Base-by-base conservation (phyloP, 768 basidiomycete species). In the Kwoniella sp. region DNA sequence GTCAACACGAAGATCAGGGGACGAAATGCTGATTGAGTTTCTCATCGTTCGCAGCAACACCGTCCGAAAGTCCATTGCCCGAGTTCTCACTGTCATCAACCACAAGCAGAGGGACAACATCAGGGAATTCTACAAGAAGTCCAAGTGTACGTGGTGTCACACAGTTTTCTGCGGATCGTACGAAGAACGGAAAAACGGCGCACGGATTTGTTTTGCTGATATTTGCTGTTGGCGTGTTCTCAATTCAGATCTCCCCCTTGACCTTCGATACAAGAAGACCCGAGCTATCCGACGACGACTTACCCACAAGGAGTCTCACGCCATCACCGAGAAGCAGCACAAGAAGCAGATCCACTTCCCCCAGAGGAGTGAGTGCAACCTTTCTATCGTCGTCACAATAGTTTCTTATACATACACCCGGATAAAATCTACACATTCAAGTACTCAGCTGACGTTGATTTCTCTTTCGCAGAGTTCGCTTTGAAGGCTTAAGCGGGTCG, bases 11-110 rank as follows among this genome's bases (percentile, higher is more conserved):
- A 44, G 40, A 19, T 9, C 40, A 10, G 17, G 40, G 53, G n/a
- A 26, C 17, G 33, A 49, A 57, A 54, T 61, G 61, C 73, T 69
- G 60, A 69, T 47, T 3, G 30, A 12, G 33, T 24, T 29, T 17
- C 4, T 15, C 48, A 13, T 40, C 0, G 0, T 52, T 37, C 26
- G 30, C 58, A 99, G 96, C 83, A 87, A 88, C 82, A 85, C 90
- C 71, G 92, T 97, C 82, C 94, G 96, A 85, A 98, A 97, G 84
- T 94, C 92, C 70, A 91, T 99, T 79, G 96, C 96, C 68, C 92
- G 96, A 60, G 94, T 98, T 71, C 82, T 97, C 83, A 99, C 96
- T 48, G 93, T 98, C 76, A 95, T 90, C 85, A 98, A 96, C 89
- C 90, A 92, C 81, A 99, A 99, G 83, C 88, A 89, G 73, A 91